These are phyloP conservation scores for Verticillium tricorpus DNA, from an alignment of 2,329 filamentous ascomycete species.

Conservation along the genomic window DNA sequence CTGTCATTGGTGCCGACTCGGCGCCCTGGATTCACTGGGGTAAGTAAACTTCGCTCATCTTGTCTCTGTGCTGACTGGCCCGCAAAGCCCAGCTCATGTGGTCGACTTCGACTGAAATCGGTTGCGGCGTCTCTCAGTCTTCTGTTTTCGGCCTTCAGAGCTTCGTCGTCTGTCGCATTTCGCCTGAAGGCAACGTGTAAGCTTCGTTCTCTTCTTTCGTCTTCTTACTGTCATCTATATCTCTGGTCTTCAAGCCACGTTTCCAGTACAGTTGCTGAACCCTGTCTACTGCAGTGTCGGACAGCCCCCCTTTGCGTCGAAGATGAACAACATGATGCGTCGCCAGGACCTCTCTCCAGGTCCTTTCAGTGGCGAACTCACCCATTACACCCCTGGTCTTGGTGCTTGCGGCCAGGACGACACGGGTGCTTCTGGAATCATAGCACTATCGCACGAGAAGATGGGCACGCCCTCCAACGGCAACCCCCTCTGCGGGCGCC, in stretches of 20 bases:
- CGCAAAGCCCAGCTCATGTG: constrained; percentile 31
- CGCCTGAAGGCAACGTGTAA: constrained; percentile 30
- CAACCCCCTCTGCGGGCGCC: constrained; percentile 8
- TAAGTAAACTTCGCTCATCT: constrained; percentile 13
- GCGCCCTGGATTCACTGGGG: constrained; percentile 32
- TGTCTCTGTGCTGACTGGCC: not conserved
- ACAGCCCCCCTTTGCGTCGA: not conserved
- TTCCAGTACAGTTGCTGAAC: not conserved
- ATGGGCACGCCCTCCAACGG: constrained; percentile 10
- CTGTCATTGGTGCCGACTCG: constrained; percentile 24
- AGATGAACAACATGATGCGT: not conserved
- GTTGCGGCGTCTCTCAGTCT: constrained; percentile 25
- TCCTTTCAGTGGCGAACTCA: constrained; percentile 7
- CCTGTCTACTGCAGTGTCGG: not conserved
- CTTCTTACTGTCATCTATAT: no score
- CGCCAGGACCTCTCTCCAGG: constrained; percentile 5
- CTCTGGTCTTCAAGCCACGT: no score
- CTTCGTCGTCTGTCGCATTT: constrained; percentile 29
- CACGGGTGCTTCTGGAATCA: constrained; percentile 1
- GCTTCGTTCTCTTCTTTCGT: constrained; percentile 7
- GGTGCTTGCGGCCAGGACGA: constrained; percentile 8
- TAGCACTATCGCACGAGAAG: constrained; percentile 11
- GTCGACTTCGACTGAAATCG: constrained; percentile 25
- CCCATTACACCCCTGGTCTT: constrained; percentile 6
- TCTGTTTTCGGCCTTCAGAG: constrained; percentile 24